phyloP scores from a whole-genome alignment of 768 basidiomycete genomes.

The Fomitopsis serialis region DNA sequence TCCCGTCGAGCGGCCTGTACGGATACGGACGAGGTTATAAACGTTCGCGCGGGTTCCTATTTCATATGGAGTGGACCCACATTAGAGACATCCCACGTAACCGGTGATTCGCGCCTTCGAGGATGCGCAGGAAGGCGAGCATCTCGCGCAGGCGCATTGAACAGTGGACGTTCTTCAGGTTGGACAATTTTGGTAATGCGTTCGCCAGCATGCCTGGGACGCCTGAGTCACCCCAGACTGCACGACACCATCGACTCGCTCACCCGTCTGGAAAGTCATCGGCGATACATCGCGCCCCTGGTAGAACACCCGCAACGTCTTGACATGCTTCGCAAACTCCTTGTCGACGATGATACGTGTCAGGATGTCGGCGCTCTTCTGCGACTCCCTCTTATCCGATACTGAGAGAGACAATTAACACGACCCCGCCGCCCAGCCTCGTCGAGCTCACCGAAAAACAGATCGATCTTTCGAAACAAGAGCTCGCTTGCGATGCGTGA shows the following conservation, averaged over 20 bases:
- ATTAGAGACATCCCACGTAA: conserved; percentile 51
- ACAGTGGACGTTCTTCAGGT: conserved; percentile 55
- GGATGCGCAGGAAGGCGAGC: conserved; percentile 42
- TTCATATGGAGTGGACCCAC: conserved; percentile 11
- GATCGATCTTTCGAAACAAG: conserved; percentile 57
- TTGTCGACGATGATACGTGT: conserved; percentile 59
- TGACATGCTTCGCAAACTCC: conserved; percentile 51
- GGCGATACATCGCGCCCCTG: conserved; percentile 43
- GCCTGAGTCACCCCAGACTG: too few species aligned
- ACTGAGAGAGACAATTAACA: conserved; percentile 15
- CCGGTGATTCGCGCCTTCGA: conserved; percentile 47
- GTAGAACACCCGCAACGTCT: conserved; percentile 55
- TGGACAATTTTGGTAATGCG: conserved; percentile 56
- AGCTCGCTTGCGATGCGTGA: conserved; percentile 66
- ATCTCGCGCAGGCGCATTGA: conserved; percentile 53
- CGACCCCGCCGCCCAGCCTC: conserved; percentile 10
- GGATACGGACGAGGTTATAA: too few species aligned
- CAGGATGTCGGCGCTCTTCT: conserved; percentile 66
- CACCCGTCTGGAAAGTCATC: conserved; percentile 63
- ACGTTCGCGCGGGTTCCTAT: neutral
- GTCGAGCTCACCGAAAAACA: conserved; percentile 47
- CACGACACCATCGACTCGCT: conserved; percentile 3
- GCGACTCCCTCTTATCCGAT: conserved; percentile 48
- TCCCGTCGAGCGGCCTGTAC: conserved; percentile 23
- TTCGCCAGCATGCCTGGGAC: conserved; percentile 61